Percentiles rank a stretch among this genome's conserved stretches.
Evolutionary conservation across 2,329 filamentous ascomycete species (phyloP).

Genomic region (Xylariaceae sp.): DNA sequence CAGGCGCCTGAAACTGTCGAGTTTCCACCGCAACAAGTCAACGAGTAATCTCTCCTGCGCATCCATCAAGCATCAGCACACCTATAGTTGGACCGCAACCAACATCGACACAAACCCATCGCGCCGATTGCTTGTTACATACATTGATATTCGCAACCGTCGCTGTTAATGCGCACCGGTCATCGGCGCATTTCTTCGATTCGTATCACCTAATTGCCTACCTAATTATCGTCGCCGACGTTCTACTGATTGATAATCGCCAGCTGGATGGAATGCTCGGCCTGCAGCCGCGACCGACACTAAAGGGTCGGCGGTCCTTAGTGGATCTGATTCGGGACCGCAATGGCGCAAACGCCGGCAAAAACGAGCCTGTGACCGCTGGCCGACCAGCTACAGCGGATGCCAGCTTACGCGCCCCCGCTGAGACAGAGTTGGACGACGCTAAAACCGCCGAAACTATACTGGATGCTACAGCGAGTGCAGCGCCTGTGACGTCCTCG

Average conservation of each 20-base stretch:
- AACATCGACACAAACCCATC: background rate
- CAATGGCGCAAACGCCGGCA: slow-evolving; percentile 22
- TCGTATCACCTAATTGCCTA: background rate
- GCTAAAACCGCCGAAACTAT: slow-evolving; percentile 13
- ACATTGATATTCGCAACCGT: background rate
- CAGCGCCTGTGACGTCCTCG: background rate
- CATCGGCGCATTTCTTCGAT: background rate
- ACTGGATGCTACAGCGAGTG: slow-evolving; percentile 5
- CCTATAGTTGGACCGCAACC: background rate
- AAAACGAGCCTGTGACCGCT: slow-evolving; percentile 15
- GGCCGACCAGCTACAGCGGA: slow-evolving; percentile 1
- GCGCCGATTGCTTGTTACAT: background rate
- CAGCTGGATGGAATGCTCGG: slow-evolving; percentile 38
- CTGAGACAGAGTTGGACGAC: slow-evolving; percentile 13
- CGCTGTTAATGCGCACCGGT: no score
- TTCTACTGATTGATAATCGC: background rate
- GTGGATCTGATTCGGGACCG: slow-evolving; percentile 43
- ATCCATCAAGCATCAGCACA: background rate
- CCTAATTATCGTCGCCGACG: background rate
- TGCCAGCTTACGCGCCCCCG: slow-evolving; percentile 21
- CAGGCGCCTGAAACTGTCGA: background rate
- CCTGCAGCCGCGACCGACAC: slow-evolving; percentile 46
- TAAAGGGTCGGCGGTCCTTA: slow-evolving; percentile 49
- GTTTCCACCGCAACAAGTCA: slow-evolving; percentile 2
- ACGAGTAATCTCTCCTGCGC: slow-evolving; percentile 1